These are phyloP conservation scores for Orbilia ellipsospora DNA, from an alignment of 2,329 filamentous ascomycete species.

Conservation along the genomic window DNA sequence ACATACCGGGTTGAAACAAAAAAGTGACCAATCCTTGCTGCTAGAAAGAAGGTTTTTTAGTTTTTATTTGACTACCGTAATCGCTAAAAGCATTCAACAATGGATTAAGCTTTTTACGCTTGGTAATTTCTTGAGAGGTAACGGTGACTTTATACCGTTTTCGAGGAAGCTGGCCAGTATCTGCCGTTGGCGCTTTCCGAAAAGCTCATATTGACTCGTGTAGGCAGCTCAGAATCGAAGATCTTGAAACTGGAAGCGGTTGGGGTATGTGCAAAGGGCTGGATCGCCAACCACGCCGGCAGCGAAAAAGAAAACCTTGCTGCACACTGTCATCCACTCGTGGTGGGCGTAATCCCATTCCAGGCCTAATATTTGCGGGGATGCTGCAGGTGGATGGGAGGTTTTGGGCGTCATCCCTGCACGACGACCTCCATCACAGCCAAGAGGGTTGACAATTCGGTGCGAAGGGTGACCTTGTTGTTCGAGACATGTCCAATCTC, in stretches of 20 bases:
- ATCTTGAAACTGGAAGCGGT: slow-evolving; percentile 54
- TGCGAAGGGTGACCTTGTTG: slow-evolving; percentile 44
- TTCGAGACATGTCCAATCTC: slow-evolving; percentile 35
- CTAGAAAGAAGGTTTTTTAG: slow-evolving; percentile 19
- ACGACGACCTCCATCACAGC: slow-evolving; percentile 23
- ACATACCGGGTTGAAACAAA: slow-evolving; percentile 4
- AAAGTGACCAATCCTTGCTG: slow-evolving; percentile 15
- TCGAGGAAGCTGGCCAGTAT: slow-evolving; percentile 47
- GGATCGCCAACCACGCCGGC: slow-evolving; percentile 42
- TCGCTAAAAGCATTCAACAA: slow-evolving; percentile 13
- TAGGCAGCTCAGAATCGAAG: slow-evolving; percentile 54
- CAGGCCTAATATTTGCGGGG: slow-evolving; percentile 49
- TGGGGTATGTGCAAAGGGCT: slow-evolving; percentile 38
- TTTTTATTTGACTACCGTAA: slow-evolving; percentile 8
- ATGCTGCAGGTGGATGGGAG: slow-evolving; percentile 53
- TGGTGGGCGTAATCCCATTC: slow-evolving; percentile 3
- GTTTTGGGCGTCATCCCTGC: slow-evolving; percentile 34
- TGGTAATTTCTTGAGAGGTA: slow-evolving; percentile 11
- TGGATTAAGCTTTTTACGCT: slow-evolving; percentile 27
- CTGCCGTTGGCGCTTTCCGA: slow-evolving; percentile 50
- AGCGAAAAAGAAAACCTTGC: slow-evolving; percentile 5
- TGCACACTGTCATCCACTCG: slow-evolving; percentile 27
- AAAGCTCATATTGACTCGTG: slow-evolving; percentile 45
- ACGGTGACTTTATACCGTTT: slow-evolving; percentile 53
- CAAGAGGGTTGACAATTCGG: slow-evolving; percentile 40